Evolutionary conservation across 495 filamentous ascomycete genomes (phyloP).

Genomic region (Wilcoxina mikolae): DNA sequence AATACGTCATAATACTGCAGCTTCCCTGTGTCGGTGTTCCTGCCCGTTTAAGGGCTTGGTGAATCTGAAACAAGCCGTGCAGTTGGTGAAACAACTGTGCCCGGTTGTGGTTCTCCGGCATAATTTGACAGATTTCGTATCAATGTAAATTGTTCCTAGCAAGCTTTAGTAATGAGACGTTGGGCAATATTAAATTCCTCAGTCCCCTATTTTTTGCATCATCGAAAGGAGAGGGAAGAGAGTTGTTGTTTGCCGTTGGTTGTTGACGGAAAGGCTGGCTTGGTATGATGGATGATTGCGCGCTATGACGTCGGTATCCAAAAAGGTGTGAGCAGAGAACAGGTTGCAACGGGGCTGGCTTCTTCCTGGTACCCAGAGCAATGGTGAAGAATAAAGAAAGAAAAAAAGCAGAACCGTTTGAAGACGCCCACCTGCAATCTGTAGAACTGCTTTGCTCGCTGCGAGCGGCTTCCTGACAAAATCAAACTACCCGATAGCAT

Average conservation of each 20-base stretch:
- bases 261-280: no score
- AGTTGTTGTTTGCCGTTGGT: not conserved
- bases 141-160: no score
- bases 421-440: not conserved
- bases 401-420: not conserved
- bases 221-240: not conserved
- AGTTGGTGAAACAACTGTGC: not conserved
- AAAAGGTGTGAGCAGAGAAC: no score
- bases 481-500: no score
- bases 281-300: no score
- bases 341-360: no score
- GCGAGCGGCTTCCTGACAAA: not conserved
- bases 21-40: not conserved
- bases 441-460: not conserved
- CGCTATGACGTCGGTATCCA: no score
- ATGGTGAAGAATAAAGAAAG: not conserved
- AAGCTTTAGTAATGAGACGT: not conserved
- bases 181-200: not conserved
- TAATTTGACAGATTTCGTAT: no score
- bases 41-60: not conserved
- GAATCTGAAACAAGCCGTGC: conserved; percentile 2
- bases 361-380: no score
- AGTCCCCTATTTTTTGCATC: not conserved
- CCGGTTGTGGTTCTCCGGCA: no score
- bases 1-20: not conserved